A percentile compares a stretch with the other conserved stretches of the same genome.
These are phyloP conservation scores for Coemansia sp. DNA, from an alignment of 192 early-diverging fungal genomes.

Conservation along the genomic window DNA sequence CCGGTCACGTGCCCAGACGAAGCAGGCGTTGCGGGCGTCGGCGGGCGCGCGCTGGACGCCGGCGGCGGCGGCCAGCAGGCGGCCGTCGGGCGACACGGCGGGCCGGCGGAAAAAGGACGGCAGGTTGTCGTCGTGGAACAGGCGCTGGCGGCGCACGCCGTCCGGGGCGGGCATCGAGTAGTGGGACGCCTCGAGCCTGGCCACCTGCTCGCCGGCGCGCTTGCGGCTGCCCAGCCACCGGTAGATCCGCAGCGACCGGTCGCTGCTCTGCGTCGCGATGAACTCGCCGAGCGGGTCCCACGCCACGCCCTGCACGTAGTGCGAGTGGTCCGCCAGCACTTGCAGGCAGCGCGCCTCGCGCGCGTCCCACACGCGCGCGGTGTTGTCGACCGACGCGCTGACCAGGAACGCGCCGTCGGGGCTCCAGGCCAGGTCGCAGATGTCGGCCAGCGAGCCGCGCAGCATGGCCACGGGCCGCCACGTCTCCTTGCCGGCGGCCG, in stretches of 20 bases:
- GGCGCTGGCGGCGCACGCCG: constrained; percentile 26
- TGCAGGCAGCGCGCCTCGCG: constrained; percentile 69
- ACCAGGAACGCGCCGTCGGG: constrained; percentile 78
- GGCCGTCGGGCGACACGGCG: constrained; percentile 84
- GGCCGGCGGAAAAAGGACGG: constrained; percentile 88
- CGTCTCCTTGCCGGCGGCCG: constrained; percentile 56
- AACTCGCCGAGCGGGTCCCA: constrained; percentile 92
- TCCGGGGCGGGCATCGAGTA: constrained; percentile 19
- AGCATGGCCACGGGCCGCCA: constrained; percentile 74
- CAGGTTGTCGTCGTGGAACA: constrained; percentile 85
- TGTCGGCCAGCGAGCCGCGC: constrained; percentile 73
- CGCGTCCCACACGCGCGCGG: constrained; percentile 82
- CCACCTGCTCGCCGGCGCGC: constrained; percentile 20
- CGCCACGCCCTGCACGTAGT: constrained; percentile 95
- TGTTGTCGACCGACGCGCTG: constrained; percentile 85
- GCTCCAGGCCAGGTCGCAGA: constrained; percentile 94
- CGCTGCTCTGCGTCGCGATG: constrained; percentile 89
- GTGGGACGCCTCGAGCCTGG: constrained; percentile 29
- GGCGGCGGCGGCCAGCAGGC: constrained; percentile 75
- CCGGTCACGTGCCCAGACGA: constrained; percentile 64
- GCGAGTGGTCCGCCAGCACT: constrained; percentile 76
- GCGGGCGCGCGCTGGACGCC: constrained; percentile 60
- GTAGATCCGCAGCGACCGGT: constrained; percentile 64
- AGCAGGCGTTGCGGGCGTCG: constrained; percentile 58
- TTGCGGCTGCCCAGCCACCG: constrained; percentile 23